A percentile compares a stretch with the other conserved stretches of the same genome.
Conservation (phyloP, 495 filamentous ascomycete species). For the Penicillium cataractarum region DNA sequence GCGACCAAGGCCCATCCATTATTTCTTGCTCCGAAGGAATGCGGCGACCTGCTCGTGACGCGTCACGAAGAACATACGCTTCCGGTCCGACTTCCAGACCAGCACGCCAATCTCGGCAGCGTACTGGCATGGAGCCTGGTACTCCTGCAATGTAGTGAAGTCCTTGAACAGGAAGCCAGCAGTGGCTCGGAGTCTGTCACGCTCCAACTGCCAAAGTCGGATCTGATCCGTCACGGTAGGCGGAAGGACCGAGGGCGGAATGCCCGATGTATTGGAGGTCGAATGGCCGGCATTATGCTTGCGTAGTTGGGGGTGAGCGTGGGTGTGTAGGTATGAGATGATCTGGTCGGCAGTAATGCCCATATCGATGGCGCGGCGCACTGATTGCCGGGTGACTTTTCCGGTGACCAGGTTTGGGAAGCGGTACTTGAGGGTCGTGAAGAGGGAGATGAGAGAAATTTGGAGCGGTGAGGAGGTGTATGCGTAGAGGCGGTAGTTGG, state of each 20-base stretch:
- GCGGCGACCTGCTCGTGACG: slow-evolving; percentile 81
- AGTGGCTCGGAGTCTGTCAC: slow-evolving; percentile 84
- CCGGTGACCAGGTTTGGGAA: slow-evolving; percentile 92
- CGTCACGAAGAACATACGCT: slow-evolving; percentile 84
- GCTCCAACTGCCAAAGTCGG: slow-evolving; percentile 94
- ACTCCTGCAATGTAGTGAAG: slow-evolving; percentile 76
- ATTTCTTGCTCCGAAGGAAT: slow-evolving; percentile 68
- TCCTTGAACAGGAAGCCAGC: slow-evolving; percentile 88
- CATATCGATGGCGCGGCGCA: slow-evolving; percentile 80
- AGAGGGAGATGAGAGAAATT: slow-evolving; percentile 91
- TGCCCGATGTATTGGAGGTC: slow-evolving; percentile 39
- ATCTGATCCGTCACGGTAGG: slow-evolving; percentile 98
- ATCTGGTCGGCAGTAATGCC: slow-evolving; percentile 96
- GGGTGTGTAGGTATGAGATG: slow-evolving; percentile 81
- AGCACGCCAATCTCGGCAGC: slow-evolving; percentile 92
- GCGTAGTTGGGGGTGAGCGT: slow-evolving; percentile 91
- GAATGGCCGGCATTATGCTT: slow-evolving; percentile 60
- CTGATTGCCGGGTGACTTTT: slow-evolving; percentile 81
- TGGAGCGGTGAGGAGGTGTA: slow-evolving; percentile 92
- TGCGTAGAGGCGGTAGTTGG: slow-evolving; percentile 97
- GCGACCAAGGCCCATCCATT: not conserved
- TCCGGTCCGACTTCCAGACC: slow-evolving; percentile 78
- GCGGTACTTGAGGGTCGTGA: slow-evolving; percentile 79
- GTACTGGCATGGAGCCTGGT: slow-evolving; percentile 72
- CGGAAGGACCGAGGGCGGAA: slow-evolving; percentile 68